Base-by-base conservation (phyloP, 495 filamentous ascomycete species). In the Oidiodendron maius region DNA sequence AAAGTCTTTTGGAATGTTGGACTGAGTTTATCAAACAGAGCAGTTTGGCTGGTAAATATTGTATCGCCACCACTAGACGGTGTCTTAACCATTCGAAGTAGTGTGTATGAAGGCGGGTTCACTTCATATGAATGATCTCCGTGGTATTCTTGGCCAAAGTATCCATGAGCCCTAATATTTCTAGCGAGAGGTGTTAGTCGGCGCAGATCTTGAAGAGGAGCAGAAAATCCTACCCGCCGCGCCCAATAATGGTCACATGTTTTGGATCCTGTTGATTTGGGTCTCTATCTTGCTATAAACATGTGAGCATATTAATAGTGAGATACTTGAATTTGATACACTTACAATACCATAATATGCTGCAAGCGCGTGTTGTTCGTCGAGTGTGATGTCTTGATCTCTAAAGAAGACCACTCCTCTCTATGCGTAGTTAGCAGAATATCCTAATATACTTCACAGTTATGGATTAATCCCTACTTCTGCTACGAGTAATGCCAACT, bases 401-500 rank as follows among this genome's bases (percentile, higher is more conserved):
- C 84, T 75, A 68, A 89, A 86, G 56, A 88, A 77, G 3, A 90
- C 83, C 3, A 89, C 84, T 8, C 86, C 84, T 25, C 85, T 72
- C 43, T 76, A 6, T 18, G n/a, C 12, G 21, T 15, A 40, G 37
- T 15, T 40, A 1, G 18, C 11, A 40, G 17, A 6, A 3, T 3
- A 11, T 20, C 17, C 12, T 40, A 40, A 10, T 11, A 18, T 18
- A 15, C n/a, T 40, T n/a, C n/a, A n/a, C n/a, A n/a, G n/a, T n/a
- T n/a, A n/a, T n/a, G n/a, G 37, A 40, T 40, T 34, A n/a, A 40
- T n/a, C 11, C 37, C 18, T 18, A 40, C 37, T 18, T 40, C 79
- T 17, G 84, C 77, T 46, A 88, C 75, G 36, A 90, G 63, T 4
- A 83, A 70, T 2, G 85, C 85, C 3, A 89, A 70, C 42, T 90